Base-by-base conservation (phyloP, 768 basidiomycete genomes). In the Pholiota microspora region DNA sequence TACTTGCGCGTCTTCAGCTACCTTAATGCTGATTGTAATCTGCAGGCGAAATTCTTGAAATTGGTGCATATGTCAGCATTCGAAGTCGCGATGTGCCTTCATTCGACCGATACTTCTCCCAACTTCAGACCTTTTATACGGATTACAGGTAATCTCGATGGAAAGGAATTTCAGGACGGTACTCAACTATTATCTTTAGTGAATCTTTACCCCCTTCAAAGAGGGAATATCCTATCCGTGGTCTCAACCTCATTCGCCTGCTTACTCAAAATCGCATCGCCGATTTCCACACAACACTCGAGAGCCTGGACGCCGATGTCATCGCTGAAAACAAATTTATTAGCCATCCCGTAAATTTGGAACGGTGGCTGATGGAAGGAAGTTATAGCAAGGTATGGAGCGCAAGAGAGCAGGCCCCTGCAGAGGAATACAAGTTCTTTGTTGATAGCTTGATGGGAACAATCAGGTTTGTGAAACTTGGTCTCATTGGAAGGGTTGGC, bases 311-410 rank as follows among this genome's bases (percentile, higher is more conserved):
- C 36, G 83, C 88, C 0, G 86, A 88, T 58, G 79, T 79, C 42
- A 84, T 88, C 57, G 73, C 77, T 27, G 77, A 83, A 28, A 89
- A 89, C 67, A 81, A 84, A 5, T 92, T 78, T 67, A 84, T 94
- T 64, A 79, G 82, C 50, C 93, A 94, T 67, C 91, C 92, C 10
- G 88, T 94, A 54, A 91, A 94, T 68, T 83, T 95, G 57, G 96
- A 99, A 69, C 80, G 90, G 47, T 98, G 95, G 92, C 80, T 98
- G 42, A 99, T 99, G 96, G 96, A 98, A 69, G 96, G 96, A 34
- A 90, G 89, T 64, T 99, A 98, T 70, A 93, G 92, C 72, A 96
- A 96, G 69, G 96, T 98, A 9, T 99, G 95, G 92, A 86, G 90
- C 64, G 95, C 95, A 32, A 83, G 94, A 60, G 91, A 91, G 59